phyloP scores from a whole-genome alignment of 1,139 yeast genomes.

The Taiozyma onychis region DNA sequence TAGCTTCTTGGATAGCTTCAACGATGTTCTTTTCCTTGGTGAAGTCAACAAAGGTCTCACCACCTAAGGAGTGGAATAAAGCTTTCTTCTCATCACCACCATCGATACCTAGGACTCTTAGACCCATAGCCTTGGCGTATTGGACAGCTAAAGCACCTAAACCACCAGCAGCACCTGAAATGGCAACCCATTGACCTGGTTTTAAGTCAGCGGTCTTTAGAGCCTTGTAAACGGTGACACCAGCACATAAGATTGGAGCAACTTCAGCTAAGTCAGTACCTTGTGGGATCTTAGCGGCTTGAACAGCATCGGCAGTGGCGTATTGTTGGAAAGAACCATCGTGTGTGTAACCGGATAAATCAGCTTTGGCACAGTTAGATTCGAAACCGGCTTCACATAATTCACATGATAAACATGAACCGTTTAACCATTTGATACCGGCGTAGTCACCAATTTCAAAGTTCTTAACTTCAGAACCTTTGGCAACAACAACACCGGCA shows the following conservation, averaged over 20 bases:
- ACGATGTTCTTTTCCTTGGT: conserved; percentile 51
- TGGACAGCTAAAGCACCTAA: conserved; percentile 71
- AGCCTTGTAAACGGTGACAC: conserved; percentile 77
- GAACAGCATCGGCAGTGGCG: conserved; percentile 75
- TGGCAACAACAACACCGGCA: conserved; percentile 72
- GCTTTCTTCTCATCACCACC: conserved; percentile 66
- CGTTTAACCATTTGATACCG: conserved; percentile 73
- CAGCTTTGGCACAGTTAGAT: conserved; percentile 64
- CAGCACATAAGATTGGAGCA: conserved; percentile 76
- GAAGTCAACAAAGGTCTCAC: conserved; percentile 65
- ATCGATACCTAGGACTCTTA: conserved; percentile 68
- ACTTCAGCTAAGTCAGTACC: conserved; percentile 63
- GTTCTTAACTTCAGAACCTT: conserved; percentile 59
- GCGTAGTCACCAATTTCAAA: conserved; percentile 69
- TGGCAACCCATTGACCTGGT: conserved; percentile 74
- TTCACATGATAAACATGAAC: conserved; percentile 68
- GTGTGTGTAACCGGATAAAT: conserved; percentile 70
- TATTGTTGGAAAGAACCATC: conserved; percentile 80
- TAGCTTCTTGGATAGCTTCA: conserved; percentile 47
- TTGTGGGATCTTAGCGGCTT: conserved; percentile 64
- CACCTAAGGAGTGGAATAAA: conserved; percentile 54
- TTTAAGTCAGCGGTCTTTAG: conserved; percentile 58
- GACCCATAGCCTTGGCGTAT: conserved; percentile 69
- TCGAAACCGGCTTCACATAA: conserved; percentile 59
- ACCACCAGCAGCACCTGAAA: conserved; percentile 80